Base-by-base conservation (phyloP, 1,284 basidiomycete genomes). In the Pulchroboletus neoregius region DNA sequence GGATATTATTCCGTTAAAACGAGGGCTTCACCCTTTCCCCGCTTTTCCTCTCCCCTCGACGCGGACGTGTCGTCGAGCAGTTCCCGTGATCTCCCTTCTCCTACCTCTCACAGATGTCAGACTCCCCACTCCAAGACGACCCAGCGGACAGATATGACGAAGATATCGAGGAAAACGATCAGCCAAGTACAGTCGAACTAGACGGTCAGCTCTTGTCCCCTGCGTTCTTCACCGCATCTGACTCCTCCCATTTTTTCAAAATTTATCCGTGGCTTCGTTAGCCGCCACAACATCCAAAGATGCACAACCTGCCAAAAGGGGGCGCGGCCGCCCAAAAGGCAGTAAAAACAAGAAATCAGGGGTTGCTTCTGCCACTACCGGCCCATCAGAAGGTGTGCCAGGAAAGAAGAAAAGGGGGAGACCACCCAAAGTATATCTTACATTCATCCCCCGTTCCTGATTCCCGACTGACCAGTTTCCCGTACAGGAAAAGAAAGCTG, bases 341-440 rank as follows among this genome's bases (percentile, higher is more conserved):
- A 85, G 82, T 67, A 89, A 84, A 71, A 90, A 90, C 68, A 89
- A 88, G 77, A 86, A 83, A 63, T 63, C 72, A 46, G 62, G 70
- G 57, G 65, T 63, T 50, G 55, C 69, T 34, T 61, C 73, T 11
- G 58, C 70, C 40, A 61, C 72, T 27, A 55, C 70, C n/a, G 50
- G 27, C 20, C 66, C 70, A 49, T 66, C 72, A 42, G 61, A 72
- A 66, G 66, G 51, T 22, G 55, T 66, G 26, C 60, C 50, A 7
- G 52, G 65, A 24, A 79, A 78, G 71, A 82, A 82, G 70, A 74
- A 72, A 47, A 77, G 87, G 60, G 87, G 87, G 37, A 74, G 87
- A 61, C 86, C 86, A 47, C 85, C 80, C 61, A 89, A 89, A 78
- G 86, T 87, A 64, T 65, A 54, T 52, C 51, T 52, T 12, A 31